Conservation (phyloP, 1,284 basidiomycete species). For the Boletellus deceptivus region DNA sequence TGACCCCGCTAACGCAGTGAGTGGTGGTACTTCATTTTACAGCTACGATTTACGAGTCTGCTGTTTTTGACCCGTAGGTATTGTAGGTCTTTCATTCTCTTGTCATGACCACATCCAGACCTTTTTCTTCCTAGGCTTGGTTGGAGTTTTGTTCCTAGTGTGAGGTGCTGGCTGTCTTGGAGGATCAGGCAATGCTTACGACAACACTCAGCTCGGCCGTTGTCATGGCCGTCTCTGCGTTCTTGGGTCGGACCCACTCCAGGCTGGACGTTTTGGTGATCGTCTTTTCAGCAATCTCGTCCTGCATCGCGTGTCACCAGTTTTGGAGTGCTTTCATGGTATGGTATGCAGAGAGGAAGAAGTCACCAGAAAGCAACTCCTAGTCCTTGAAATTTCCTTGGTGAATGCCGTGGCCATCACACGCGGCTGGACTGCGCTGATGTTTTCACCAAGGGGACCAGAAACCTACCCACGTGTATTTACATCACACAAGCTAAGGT, state of each 20-base stretch:
- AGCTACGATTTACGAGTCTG: background rate
- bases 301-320: constrained; percentile 25
- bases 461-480: too few relatives aligned
- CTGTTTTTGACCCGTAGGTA: constrained; percentile 7
- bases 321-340: constrained; percentile 22
- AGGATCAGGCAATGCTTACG: background rate
- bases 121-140: constrained; percentile 12
- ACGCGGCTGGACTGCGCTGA: background rate
- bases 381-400: constrained; percentile 6
- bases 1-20: constrained; percentile 20
- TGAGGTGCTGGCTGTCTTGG: constrained; percentile 1
- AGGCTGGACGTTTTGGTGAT: constrained; percentile 19
- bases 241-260: constrained; percentile 14
- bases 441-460: background rate
- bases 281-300: constrained; percentile 16
- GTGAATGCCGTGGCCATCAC: background rate
- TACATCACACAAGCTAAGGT: too few relatives aligned
- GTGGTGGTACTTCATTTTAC: constrained; percentile 2
- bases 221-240: constrained; percentile 21
- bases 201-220: constrained; percentile 16
- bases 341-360: constrained; percentile 16
- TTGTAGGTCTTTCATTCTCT: constrained; percentile 10
- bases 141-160: constrained; percentile 26
- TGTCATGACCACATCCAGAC: background rate
- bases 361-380: constrained; percentile 6